A percentile compares a stretch with the other conserved stretches of the same genome.
phyloP scores from a whole-genome alignment of 139 green algal genomes.

The Haematococcus sp. region DNA sequence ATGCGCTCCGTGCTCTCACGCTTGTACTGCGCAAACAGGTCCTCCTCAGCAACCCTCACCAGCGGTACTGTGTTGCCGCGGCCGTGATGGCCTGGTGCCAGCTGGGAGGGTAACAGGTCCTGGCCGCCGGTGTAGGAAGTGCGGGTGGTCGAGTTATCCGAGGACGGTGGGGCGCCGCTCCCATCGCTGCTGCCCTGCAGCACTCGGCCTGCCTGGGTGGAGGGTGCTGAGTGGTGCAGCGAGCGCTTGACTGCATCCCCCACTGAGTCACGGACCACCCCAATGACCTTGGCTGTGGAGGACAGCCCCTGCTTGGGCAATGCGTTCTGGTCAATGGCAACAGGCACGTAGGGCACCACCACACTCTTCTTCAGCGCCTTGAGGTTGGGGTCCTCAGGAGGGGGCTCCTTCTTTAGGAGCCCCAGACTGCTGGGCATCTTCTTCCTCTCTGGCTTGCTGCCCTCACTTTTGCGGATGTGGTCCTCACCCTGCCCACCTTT shows the following conservation, averaged over 20 bases:
- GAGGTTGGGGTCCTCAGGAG: neutral
- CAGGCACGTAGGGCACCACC: constrained; percentile 4
- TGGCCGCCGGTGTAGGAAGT: no score
- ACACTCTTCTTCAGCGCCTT: neutral
- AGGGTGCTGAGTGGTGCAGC: neutral
- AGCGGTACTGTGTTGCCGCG: no score
- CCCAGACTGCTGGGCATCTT: neutral
- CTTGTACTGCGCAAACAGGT: no score
- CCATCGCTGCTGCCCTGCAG: no score
- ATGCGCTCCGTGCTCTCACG: no score
- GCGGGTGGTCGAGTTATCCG: no score
- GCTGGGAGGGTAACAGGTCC: no score
- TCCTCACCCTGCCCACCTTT: neutral
- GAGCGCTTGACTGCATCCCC: neutral
- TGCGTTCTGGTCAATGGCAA: neutral
- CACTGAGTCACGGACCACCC: neutral
- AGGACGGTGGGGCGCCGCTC: no score
- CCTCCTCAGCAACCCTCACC: no score
- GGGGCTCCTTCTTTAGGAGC: no score
- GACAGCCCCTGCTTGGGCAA: neutral
- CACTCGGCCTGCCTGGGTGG: no score
- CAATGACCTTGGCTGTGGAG: constrained; percentile 1
- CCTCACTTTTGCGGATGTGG: neutral
- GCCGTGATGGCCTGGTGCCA: no score
- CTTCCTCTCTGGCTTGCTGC: neutral